Conservation (phyloP, 192 early-diverging fungal species). For the Coemansia asiatica region DNA sequence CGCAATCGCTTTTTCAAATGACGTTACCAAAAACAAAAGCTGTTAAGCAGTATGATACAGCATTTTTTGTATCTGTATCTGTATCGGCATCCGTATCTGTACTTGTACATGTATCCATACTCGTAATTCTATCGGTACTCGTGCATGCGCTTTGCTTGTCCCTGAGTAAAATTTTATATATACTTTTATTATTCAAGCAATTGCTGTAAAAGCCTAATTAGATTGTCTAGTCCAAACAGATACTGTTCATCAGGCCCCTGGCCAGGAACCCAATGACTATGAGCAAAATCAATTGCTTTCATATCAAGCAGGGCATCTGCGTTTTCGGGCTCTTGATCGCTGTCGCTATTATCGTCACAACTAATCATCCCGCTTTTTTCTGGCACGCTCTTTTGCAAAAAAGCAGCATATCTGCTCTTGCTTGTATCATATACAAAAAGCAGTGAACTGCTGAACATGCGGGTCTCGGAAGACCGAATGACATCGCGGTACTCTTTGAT, state of each 20-base stretch:
- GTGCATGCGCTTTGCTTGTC: too few species aligned
- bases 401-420: neutral
- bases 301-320: constrained; percentile 50
- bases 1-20: too few species aligned
- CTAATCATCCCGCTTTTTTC: constrained; percentile 11
- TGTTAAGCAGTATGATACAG: too few species aligned
- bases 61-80: too few species aligned
- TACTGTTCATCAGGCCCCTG: constrained; percentile 14
- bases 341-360: constrained; percentile 25
- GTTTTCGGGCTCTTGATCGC: neutral
- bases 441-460: constrained; percentile 66
- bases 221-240: constrained; percentile 9
- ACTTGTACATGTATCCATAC: too few species aligned
- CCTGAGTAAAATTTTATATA: too few species aligned
- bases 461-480: constrained; percentile 53
- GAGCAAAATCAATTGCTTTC: constrained; percentile 84
- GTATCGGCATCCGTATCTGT: too few species aligned
- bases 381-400: constrained; percentile 18
- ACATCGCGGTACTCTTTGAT: constrained; percentile 56
- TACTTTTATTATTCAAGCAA: neutral
- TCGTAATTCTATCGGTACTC: too few species aligned
- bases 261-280: constrained; percentile 61
- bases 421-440: constrained; percentile 74
- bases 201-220: neutral
- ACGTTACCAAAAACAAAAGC: too few species aligned